Base-by-base conservation (phyloP, 441 rosid genomes). In the Gossypium laxum region DNA sequence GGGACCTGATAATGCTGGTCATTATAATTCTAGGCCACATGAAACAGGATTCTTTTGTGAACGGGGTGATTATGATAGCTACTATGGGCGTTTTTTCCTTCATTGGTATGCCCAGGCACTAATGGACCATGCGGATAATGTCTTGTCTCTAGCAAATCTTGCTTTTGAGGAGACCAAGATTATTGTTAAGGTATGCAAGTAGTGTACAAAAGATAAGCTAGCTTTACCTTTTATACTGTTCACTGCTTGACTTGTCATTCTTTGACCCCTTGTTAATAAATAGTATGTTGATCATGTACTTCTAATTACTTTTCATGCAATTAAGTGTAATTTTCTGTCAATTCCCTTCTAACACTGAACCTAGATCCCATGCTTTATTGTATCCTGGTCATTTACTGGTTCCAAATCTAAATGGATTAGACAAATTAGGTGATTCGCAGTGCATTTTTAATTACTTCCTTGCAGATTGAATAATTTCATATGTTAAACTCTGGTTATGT, bases 51-150 rank as follows among this genome's bases (percentile, higher is more conserved):
- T 87, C 75, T 89, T 89, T 74, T 85, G 85, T 66, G 91, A 87
- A 77, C 79, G 86, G 62, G 93, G 93, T 74, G 93, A 87, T 76
- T 89, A 89, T 60, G 90, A 89, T 75, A 84, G 93, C 82, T 87
- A 89, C 81, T 85, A 85, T 11, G 93, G 93, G 50, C 90, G 89
- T 71, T 89, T 89, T 81, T 89, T 89, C 84, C 79, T 89, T 70
- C 84, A 81, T 18, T 89, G 93, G 93, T 89, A 89, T 75, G 81
- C 89, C 0, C 91, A 87, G 30, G 72, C 82, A 62, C 75, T 89
- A 48, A 80, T 81, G 55, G 80, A 76, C 55, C 91, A 89, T 56
- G 89, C 88, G 4, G 90, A 87, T 78, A 85, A 78, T 41, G 87
- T 89, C 70, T 75, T 89, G 74, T 89, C 91, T 74, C 88, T 87